Conservation (phyloP, 1,284 basidiomycete genomes). For the Omphalotus olearius region DNA sequence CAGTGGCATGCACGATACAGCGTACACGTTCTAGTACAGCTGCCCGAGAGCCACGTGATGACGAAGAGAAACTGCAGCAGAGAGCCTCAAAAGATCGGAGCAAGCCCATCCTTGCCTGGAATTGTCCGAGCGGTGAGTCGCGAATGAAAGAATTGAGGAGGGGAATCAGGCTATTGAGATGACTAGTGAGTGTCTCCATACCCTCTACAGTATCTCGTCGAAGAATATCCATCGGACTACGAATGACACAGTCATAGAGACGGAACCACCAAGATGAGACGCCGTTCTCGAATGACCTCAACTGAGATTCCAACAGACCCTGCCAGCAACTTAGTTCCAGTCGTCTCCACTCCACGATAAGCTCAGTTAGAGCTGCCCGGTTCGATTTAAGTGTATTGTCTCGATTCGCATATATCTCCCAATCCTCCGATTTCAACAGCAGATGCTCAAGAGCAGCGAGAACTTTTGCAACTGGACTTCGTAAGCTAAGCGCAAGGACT, state of each 20-base stretch:
- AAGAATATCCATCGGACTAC: constrained; percentile 54
- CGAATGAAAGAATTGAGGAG: constrained; percentile 83
- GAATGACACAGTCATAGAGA: constrained; percentile 79
- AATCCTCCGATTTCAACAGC: constrained; percentile 88
- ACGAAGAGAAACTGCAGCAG: constrained; percentile 30
- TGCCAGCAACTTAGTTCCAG: constrained; percentile 90
- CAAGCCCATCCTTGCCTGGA: constrained; percentile 63
- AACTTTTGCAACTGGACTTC: constrained; percentile 79
- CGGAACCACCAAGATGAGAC: constrained; percentile 91
- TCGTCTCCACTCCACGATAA: constrained; percentile 90
- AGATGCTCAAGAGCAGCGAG: constrained; percentile 86
- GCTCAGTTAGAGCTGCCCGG: constrained; percentile 62
- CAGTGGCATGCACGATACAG: constrained; percentile 66
- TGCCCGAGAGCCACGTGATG: constrained; percentile 23
- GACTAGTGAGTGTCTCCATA: constrained; percentile 36
- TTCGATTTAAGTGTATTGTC: constrained; percentile 76
- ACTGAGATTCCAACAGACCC: constrained; percentile 74
- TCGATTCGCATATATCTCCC: constrained; percentile 92
- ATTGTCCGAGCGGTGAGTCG: constrained; percentile 84
- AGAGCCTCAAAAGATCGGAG: constrained; percentile 68
- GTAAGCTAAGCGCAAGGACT: constrained; percentile 62
- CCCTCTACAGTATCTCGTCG: constrained; percentile 29
- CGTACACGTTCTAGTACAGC: constrained; percentile 43
- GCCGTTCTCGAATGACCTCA: constrained; percentile 52
- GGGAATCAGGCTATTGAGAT: constrained; percentile 69